Evolutionary conservation across 257 asterid genomes (phyloP).

Genomic region (Phtheirospermum japonicum): DNA sequence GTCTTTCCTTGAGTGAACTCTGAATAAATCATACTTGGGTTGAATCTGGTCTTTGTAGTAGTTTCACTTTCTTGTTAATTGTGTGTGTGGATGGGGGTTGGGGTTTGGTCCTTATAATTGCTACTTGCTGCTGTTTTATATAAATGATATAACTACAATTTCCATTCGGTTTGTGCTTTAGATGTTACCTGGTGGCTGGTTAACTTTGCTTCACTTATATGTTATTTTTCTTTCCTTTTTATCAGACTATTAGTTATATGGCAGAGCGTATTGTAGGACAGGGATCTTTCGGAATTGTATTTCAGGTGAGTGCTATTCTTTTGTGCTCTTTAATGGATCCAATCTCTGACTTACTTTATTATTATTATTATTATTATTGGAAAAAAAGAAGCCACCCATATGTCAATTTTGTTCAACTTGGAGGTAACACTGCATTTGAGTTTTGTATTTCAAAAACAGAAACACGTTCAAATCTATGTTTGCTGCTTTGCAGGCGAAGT

Average conservation of each 20-base stretch:
- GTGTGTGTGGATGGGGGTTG: not conserved
- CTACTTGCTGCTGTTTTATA: not conserved
- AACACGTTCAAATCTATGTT: not conserved
- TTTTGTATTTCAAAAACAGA: not conserved
- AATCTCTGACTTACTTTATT: not conserved
- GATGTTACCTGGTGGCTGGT: not conserved
- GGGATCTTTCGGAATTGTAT: constrained; percentile 91
- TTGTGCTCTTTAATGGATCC: constrained; percentile 10
- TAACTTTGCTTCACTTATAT: constrained; percentile 12
- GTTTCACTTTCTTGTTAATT: constrained; percentile 9
- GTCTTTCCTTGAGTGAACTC: not conserved
- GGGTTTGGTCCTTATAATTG: not conserved
- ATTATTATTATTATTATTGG: not conserved
- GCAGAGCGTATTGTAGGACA: constrained; percentile 91
- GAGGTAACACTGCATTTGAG: not conserved
- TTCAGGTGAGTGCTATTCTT: constrained; percentile 50
- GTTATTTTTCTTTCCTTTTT: constrained; percentile 2
- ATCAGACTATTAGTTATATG: constrained; percentile 83
- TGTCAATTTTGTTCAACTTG: not conserved
- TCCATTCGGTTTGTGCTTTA: too few species aligned
- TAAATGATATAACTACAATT: not conserved
- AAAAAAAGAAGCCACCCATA: not conserved
- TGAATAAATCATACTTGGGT: not conserved
- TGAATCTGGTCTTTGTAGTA: constrained; percentile 3
- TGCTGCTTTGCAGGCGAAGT: constrained; percentile 58